phyloP scores from a whole-genome alignment of 495 filamentous ascomycete species.

The Neurospora sp. region DNA sequence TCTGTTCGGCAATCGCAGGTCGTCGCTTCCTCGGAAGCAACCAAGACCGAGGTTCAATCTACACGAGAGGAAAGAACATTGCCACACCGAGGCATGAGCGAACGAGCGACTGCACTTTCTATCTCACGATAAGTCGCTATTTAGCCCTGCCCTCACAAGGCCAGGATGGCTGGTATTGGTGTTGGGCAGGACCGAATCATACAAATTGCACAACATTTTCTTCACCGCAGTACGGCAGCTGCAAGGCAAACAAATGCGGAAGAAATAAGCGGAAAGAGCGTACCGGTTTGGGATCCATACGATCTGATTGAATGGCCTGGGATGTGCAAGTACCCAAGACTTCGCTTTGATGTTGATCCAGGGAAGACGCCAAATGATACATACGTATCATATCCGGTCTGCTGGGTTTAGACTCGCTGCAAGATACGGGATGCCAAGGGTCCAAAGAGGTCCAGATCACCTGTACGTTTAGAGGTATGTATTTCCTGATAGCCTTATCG shows the following conservation, averaged over 20 bases:
- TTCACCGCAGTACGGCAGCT: neutral
- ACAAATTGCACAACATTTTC: neutral
- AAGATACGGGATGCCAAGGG: neutral
- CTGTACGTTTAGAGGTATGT: neutral
- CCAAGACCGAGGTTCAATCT: neutral
- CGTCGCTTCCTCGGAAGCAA: neutral
- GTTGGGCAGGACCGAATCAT: neutral
- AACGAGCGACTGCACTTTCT: neutral
- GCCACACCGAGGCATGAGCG: neutral
- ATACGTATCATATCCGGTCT: neutral
- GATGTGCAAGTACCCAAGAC: neutral
- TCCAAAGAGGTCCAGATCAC: neutral
- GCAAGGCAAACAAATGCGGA: neutral
- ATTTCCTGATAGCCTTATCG: neutral
- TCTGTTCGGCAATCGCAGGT: neutral
- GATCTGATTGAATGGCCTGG: neutral
- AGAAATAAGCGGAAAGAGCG: neutral
- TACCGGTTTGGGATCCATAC: neutral
- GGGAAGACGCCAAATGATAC: neutral
- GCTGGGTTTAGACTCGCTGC: neutral
- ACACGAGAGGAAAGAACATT: neutral
- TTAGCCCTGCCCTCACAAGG: neutral
- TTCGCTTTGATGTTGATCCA: neutral
- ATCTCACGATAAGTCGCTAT: neutral
- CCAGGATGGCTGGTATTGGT: neutral